Conservation (phyloP, 1,284 basidiomycete species). For the Microbotryum saponariae region DNA sequence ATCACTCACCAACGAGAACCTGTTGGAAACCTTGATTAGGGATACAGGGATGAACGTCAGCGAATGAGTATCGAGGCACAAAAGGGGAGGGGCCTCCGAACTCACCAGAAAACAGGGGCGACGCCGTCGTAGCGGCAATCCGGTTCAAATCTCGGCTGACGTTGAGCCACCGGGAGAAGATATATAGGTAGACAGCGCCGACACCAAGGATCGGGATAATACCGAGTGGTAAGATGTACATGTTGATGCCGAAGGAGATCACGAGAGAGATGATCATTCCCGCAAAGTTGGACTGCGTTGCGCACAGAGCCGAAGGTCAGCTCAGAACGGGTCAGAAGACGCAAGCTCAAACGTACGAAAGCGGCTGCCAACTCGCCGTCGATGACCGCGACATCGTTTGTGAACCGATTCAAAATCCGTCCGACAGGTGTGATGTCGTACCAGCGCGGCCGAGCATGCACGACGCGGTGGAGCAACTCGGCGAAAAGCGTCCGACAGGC, state of each 20-base stretch:
- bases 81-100: too few species aligned
- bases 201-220: constrained; percentile 31
- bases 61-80: too few species aligned
- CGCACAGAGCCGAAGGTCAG: background rate
- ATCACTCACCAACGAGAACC: background rate
- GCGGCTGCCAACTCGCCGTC: constrained; percentile 36
- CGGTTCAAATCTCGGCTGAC: constrained; percentile 37
- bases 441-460: constrained; percentile 36
- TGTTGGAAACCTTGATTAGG: constrained; percentile 7
- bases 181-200: constrained; percentile 27
- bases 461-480: constrained; percentile 33
- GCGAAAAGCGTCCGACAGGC: constrained; percentile 27
- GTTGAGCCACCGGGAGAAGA: constrained; percentile 35
- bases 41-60: too few species aligned
- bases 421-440: constrained; percentile 38
- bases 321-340: background rate
- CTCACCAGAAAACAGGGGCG: constrained; percentile 35
- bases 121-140: constrained; percentile 38
- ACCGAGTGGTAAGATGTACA: constrained; percentile 36
- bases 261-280: constrained; percentile 32
- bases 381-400: constrained; percentile 36
- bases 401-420: constrained; percentile 37
- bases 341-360: constrained; percentile 26
- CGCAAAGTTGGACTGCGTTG: constrained; percentile 11
- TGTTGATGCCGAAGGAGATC: constrained; percentile 33